phyloP scores from a whole-genome alignment of 345 rosid genomes.

The Salix dunnii region DNA sequence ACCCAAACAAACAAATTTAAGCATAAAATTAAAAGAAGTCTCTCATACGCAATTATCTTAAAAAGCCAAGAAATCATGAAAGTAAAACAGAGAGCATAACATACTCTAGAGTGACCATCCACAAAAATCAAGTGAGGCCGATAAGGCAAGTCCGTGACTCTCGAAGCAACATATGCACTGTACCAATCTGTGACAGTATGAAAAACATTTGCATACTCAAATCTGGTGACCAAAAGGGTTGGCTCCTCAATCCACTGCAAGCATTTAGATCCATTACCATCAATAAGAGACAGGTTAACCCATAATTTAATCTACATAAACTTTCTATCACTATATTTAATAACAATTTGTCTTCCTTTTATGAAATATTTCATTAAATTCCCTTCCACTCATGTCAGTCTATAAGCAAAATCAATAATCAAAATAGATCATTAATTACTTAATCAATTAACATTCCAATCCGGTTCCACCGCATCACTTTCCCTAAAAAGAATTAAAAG shows the following conservation, averaged over 20 bases:
- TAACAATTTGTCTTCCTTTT: neutral
- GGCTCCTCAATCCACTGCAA: constrained; percentile 96
- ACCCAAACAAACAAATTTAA: neutral
- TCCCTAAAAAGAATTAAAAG: neutral
- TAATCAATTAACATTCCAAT: neutral
- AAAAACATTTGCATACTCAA: constrained; percentile 88
- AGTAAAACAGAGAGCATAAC: constrained; percentile 11
- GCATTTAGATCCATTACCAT: constrained; percentile 7
- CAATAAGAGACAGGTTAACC: neutral
- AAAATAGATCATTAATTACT: neutral
- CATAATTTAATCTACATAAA: too few species aligned
- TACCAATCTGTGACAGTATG: constrained; percentile 96
- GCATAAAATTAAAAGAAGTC: neutral
- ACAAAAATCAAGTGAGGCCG: constrained; percentile 81
- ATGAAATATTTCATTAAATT: neutral
- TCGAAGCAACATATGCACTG: constrained; percentile 77
- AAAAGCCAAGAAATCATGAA: neutral
- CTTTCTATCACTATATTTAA: too few species aligned
- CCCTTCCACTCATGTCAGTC: neutral
- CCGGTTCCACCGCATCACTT: neutral
- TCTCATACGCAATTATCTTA: neutral
- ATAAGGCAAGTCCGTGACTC: constrained; percentile 77
- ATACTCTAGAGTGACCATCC: constrained; percentile 82
- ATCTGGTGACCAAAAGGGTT: constrained; percentile 61
- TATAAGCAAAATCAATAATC: too few species aligned